Evolutionary conservation across 805 yeast genomes (phyloP).

Genomic region (Pichia heedii): DNA sequence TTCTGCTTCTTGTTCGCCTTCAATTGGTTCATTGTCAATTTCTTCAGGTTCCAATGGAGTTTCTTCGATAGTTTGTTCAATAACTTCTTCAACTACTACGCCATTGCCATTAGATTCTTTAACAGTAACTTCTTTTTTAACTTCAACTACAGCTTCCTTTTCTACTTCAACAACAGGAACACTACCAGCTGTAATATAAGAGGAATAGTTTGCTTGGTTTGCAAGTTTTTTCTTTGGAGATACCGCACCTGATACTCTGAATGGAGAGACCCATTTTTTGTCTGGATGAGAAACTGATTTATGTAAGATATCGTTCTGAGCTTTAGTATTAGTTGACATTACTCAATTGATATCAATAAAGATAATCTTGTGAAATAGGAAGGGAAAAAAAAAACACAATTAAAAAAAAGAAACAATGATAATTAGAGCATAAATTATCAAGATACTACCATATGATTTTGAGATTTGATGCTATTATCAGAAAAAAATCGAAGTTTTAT

Average conservation of each 20-base stretch:
- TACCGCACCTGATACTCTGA: constrained; percentile 13
- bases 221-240: background rate
- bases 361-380: background rate
- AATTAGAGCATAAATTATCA: no score
- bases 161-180: constrained; percentile 1
- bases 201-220: constrained; percentile 7
- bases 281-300: constrained; percentile 3
- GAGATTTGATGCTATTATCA: no score
- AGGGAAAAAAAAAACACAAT: background rate
- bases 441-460: no score
- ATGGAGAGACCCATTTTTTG: constrained; percentile 23
- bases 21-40: constrained; percentile 7
- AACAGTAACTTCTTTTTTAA: background rate
- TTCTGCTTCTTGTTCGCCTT: background rate
- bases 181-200: constrained; percentile 6
- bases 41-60: background rate
- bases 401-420: no score
- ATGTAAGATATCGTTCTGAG: constrained; percentile 2
- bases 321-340: background rate
- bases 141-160: no score
- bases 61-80: background rate
- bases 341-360: background rate
- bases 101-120: background rate
- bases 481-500: no score
- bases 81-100: constrained; percentile 3